Conservation (phyloP, 805 yeast genomes). For the Nakazawaea ernobii region DNA sequence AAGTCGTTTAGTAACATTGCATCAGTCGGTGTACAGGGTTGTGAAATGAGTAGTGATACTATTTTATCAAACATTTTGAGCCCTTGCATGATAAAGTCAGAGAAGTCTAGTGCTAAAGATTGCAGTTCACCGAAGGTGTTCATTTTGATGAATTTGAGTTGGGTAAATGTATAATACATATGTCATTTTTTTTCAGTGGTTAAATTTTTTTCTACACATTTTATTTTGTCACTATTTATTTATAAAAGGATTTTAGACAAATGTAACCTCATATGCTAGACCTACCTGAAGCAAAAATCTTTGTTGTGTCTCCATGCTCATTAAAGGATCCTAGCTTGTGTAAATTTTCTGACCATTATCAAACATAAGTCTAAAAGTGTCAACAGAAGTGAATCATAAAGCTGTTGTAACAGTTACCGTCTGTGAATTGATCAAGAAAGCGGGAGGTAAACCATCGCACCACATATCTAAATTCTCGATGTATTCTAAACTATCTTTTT, state of each 20-base stretch:
- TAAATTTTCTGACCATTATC: neutral
- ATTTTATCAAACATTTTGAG: slow-evolving; percentile 1
- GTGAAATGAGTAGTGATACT: neutral
- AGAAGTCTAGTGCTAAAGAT: neutral
- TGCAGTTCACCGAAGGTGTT: too few relatives aligned
- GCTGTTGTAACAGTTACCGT: slow-evolving; percentile 96
- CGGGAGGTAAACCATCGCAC: slow-evolving; percentile 80
- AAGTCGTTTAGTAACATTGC: slow-evolving; percentile 5
- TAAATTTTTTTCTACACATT: too few relatives aligned
- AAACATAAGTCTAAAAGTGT: neutral
- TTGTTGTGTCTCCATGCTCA: too few relatives aligned
- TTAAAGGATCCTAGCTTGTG: too few relatives aligned
- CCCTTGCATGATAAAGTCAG: neutral
- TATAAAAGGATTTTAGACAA: too few relatives aligned
- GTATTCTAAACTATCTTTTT: slow-evolving; percentile 66
- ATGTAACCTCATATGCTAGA: too few relatives aligned
- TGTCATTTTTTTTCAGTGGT: too few relatives aligned
- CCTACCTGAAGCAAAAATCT: too few relatives aligned
- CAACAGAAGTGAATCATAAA: slow-evolving; percentile 31
- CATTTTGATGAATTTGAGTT: too few relatives aligned
- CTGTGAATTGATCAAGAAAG: slow-evolving; percentile 78
- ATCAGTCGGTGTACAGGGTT: neutral
- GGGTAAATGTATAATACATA: too few relatives aligned
- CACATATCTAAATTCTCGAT: slow-evolving; percentile 72
- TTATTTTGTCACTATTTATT: too few relatives aligned